A percentile compares a stretch with the other conserved stretches of the same genome.
These are phyloP conservation scores for Fusarium secorum DNA, from an alignment of 2,329 filamentous ascomycete genomes.

Conservation along the genomic window DNA sequence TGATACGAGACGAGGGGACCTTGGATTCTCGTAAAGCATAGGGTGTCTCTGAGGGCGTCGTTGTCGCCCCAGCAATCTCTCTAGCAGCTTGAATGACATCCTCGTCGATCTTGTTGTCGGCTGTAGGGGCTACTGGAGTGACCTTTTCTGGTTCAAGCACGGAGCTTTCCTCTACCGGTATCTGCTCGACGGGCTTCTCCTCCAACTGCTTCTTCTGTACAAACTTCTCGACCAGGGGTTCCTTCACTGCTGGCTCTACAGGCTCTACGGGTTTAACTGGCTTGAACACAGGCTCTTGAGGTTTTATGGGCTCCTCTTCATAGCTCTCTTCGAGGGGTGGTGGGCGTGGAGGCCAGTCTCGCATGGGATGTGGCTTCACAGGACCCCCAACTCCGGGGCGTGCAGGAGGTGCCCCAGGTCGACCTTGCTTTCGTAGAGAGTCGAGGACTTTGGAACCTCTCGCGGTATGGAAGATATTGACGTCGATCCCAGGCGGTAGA, in stretches of 20 bases:
- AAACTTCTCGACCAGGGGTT: background rate
- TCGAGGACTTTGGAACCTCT: slow-evolving; percentile 56
- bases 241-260: background rate
- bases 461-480: slow-evolving; percentile 59
- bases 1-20: slow-evolving; percentile 86
- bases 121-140: background rate
- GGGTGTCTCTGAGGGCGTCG: slow-evolving; percentile 35
- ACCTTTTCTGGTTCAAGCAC: background rate
- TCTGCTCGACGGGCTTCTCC: background rate
- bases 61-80: slow-evolving; percentile 33
- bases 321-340: slow-evolving; percentile 16
- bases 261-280: background rate
- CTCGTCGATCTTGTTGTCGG: slow-evolving; percentile 17
- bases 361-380: slow-evolving; percentile 50
- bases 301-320: background rate
- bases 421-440: slow-evolving; percentile 45
- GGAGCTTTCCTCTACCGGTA: background rate
- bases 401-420: slow-evolving; percentile 2
- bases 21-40: slow-evolving; percentile 87
- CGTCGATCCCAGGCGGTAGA: slow-evolving; percentile 51
- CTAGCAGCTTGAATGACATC: slow-evolving; percentile 38
- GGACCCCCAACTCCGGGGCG: slow-evolving; percentile 27
- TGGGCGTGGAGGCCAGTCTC: slow-evolving; percentile 46
- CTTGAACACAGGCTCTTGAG: slow-evolving; percentile 7
- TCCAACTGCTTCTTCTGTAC: background rate